A percentile compares a stretch with the other conserved stretches of the same genome.
phyloP scores from a whole-genome alignment of 2,329 filamentous ascomycete genomes.

The Dryadomyces quercivorus region DNA sequence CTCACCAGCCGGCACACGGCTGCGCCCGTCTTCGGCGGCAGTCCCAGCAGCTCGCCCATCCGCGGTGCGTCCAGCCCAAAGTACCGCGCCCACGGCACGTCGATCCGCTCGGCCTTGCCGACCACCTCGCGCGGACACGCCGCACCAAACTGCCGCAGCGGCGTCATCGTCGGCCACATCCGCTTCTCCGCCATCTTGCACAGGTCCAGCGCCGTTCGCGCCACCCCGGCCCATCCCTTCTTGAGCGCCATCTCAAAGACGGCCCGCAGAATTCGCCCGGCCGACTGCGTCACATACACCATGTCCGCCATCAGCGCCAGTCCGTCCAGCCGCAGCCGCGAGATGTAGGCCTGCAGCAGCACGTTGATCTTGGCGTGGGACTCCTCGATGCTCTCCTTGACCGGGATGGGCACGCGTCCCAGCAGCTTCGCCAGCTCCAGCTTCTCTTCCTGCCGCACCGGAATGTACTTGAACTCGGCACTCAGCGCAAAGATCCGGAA shows the following conservation, averaged over 20 bases:
- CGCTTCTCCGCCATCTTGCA: conserved; percentile 99
- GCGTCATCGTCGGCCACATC: conserved; percentile 99
- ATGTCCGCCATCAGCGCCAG: conserved; percentile 95
- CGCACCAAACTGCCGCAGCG: conserved; percentile 73
- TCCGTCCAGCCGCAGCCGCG: conserved; percentile 83
- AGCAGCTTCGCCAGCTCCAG: conserved; percentile 87
- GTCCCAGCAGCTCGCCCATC: conserved; percentile 86
- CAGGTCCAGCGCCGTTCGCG: conserved; percentile 81
- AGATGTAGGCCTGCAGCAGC: conserved; percentile 91
- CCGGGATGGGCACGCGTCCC: conserved; percentile 80
- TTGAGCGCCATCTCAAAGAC: conserved; percentile 96
- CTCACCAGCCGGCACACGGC: conserved; percentile 75
- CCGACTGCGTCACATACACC: conserved; percentile 97
- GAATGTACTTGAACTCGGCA: conserved; percentile 98
- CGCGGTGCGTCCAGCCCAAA: conserved; percentile 93
- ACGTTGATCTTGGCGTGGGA: conserved; percentile 98
- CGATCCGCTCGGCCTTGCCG: conserved; percentile 86
- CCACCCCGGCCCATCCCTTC: conserved; percentile 90
- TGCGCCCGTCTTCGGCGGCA: conserved; percentile 75
- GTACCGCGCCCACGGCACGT: conserved; percentile 86
- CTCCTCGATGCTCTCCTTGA: conserved; percentile 96
- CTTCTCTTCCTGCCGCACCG: conserved; percentile 94
- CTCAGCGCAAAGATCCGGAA: conserved; percentile 95
- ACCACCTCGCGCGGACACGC: conserved; percentile 71
- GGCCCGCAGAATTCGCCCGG: conserved; percentile 86